Conservation (phyloP, 2,329 filamentous ascomycete genomes). For the Clarireedia hainanense region DNA sequence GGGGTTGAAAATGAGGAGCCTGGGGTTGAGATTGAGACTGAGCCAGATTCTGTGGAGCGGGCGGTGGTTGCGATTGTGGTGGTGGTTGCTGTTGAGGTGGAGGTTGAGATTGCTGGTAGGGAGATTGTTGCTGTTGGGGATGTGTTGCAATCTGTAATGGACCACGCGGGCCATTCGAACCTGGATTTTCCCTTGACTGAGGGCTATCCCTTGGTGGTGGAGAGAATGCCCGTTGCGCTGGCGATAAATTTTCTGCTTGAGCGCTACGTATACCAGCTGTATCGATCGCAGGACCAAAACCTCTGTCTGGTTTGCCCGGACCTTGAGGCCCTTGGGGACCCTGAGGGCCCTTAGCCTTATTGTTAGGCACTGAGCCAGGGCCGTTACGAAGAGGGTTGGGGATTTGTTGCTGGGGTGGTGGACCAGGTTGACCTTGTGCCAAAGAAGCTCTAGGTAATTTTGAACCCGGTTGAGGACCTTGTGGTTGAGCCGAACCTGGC, state of each 20-base stretch:
- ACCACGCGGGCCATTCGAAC: conserved; percentile 54
- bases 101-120: neutral
- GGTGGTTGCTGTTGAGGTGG: neutral
- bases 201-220: conserved; percentile 32
- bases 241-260: conserved; percentile 39
- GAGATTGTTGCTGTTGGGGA: neutral
- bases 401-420: conserved; percentile 56
- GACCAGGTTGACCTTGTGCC: conserved; percentile 52
- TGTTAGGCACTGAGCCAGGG: conserved; percentile 8
- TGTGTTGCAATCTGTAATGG: conserved; percentile 42
- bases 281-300: conserved; percentile 26
- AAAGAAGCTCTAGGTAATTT: conserved; percentile 52
- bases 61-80: neutral
- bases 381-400: conserved; percentile 39
- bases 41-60: no score
- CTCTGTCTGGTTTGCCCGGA: conserved; percentile 22
- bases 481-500: conserved; percentile 26
- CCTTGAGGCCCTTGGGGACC: conserved; percentile 4
- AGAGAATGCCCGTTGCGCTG: conserved; percentile 31
- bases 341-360: conserved; percentile 9
- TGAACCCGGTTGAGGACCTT: conserved; percentile 38
- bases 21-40: no score
- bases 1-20: neutral
- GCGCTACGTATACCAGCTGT: conserved; percentile 31
- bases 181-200: conserved; percentile 41